Conservation (phyloP, 371 early-diverging fungal species). For the Actinomortierella wolfii region DNA sequence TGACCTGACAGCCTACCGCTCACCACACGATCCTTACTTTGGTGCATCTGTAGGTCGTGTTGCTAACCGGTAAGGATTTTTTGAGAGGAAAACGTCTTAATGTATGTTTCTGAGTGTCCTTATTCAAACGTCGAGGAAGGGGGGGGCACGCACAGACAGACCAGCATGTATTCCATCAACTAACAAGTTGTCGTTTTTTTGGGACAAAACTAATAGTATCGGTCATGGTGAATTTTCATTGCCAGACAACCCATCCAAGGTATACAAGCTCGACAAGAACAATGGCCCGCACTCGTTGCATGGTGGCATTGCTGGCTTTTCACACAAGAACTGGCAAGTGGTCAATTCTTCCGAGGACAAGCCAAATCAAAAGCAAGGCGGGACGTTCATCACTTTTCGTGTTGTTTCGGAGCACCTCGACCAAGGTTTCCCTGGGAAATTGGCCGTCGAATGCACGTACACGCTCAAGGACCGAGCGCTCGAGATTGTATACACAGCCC, state of each 20-base stretch:
- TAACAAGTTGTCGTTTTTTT: background rate
- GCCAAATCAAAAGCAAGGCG: constrained; percentile 14
- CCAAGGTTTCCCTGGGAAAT: constrained; percentile 56
- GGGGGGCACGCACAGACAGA: too few relatives aligned
- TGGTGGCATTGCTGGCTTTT: constrained; percentile 52
- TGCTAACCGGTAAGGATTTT: constrained; percentile 31
- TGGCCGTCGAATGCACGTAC: constrained; percentile 47
- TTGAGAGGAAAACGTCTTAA: too few relatives aligned
- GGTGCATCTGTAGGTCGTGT: constrained; percentile 56
- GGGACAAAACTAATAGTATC: constrained; percentile 38
- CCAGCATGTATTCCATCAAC: too few relatives aligned
- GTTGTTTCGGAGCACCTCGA: constrained; percentile 47
- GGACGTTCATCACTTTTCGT: constrained; percentile 19
- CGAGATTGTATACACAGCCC: constrained; percentile 42
- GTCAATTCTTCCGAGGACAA: background rate
- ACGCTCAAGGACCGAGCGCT: constrained; percentile 36
- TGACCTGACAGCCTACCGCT: constrained; percentile 43
- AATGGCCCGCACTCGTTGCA: constrained; percentile 58
- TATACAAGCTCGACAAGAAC: constrained; percentile 51
- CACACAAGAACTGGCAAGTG: constrained; percentile 46
- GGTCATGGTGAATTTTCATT: constrained; percentile 50
- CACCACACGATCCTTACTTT: constrained; percentile 49
- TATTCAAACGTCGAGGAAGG: too few relatives aligned
- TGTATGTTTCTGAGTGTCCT: too few relatives aligned
- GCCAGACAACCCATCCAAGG: constrained; percentile 21